A percentile compares a stretch with the other conserved stretches of the same genome.
Conservation (phyloP, 345 rosid genomes). For the Citrus sinensis region DVS_A1.0 CM039162.1:28119001-28119500, state of each 20-base stretch:
- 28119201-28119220: neutral
- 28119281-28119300: neutral
- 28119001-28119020: conserved; percentile 99
- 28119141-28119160: neutral
- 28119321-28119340: neutral
- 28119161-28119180: neutral
- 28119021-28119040: conserved; percentile 91
- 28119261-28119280: neutral
- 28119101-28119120: conserved; percentile 96
- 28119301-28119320: neutral
- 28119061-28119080: conserved; percentile 81
- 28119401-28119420: neutral
- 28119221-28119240: neutral
- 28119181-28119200: neutral
- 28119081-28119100: conserved; percentile 87
- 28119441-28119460: no score
- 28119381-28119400: neutral
- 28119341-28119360: neutral
- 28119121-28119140: conserved; percentile 19
- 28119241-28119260: neutral
- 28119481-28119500: neutral
- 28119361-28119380: neutral
- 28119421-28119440: neutral
- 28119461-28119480: neutral
- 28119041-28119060: conserved; percentile 95